Conservation (phyloP, 2,329 filamentous ascomycete genomes). For the Neurospora sp. region DNA sequence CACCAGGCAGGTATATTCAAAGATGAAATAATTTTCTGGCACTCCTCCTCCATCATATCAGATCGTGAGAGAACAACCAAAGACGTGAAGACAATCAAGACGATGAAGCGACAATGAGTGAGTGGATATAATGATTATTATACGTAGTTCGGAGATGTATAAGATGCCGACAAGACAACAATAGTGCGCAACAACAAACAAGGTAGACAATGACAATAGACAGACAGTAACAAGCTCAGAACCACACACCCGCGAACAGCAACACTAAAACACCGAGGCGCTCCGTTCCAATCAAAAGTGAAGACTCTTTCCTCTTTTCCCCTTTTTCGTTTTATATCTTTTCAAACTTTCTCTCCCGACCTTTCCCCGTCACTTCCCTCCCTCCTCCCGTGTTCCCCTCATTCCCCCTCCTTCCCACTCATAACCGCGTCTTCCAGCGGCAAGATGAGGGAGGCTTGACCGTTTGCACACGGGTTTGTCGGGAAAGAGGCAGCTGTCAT, state of each 20-base stretch:
- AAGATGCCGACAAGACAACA: not conserved
- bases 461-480: not conserved
- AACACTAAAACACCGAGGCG: not conserved
- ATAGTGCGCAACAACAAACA: not conserved
- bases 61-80: not conserved
- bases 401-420: not conserved
- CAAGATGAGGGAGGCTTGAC: not conserved
- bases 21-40: not conserved
- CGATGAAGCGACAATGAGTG: not conserved
- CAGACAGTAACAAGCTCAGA: not conserved
- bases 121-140: conserved; percentile 1
- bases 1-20: not conserved
- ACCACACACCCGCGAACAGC: not conserved
- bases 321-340: not conserved
- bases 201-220: not conserved
- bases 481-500: not conserved
- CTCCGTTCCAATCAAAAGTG: not conserved
- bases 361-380: not conserved
- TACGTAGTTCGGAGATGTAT: not conserved
- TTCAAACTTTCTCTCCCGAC: not conserved
- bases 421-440: not conserved
- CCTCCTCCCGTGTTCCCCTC: not conserved
- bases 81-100: not conserved
- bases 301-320: not conserved
- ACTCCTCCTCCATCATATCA: not conserved